These are phyloP conservation scores for Zygosaccharomyces kombuchaensis DNA, from an alignment of 805 yeast species.

Conservation along the genomic window DNA sequence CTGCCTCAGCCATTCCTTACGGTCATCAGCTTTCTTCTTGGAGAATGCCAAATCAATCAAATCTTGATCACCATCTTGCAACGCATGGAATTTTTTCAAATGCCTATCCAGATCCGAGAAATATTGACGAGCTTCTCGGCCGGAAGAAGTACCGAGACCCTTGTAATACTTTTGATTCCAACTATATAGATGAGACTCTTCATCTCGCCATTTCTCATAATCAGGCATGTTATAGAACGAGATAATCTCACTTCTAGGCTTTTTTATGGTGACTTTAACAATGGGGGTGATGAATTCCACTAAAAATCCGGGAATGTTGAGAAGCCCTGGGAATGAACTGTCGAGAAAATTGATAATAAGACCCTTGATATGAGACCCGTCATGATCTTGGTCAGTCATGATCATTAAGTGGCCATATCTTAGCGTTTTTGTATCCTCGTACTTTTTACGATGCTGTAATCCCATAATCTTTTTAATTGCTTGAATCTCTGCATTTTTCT, in stretches of 20 bases:
- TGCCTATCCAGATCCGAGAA: slow-evolving; percentile 82
- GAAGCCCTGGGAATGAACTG: slow-evolving; percentile 87
- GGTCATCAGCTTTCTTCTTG: slow-evolving; percentile 91
- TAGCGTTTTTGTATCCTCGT: slow-evolving; percentile 65
- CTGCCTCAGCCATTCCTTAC: slow-evolving; percentile 95
- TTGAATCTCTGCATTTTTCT: slow-evolving; percentile 90
- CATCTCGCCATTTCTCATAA: slow-evolving; percentile 87
- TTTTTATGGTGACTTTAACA: slow-evolving; percentile 76
- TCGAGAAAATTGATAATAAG: slow-evolving; percentile 89
- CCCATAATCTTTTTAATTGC: slow-evolving; percentile 95
- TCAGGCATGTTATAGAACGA: slow-evolving; percentile 95
- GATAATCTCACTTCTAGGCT: slow-evolving; percentile 54
- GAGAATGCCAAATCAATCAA: slow-evolving; percentile 89
- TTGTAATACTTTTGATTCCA: slow-evolving; percentile 96
- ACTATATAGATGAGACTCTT: slow-evolving; percentile 65
- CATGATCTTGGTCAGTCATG: slow-evolving; percentile 99
- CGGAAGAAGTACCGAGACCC: slow-evolving; percentile 95
- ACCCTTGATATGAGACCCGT: slow-evolving; percentile 97
- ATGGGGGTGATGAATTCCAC: slow-evolving; percentile 95
- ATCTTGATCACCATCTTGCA: slow-evolving; percentile 71
- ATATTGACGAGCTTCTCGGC: slow-evolving; percentile 80
- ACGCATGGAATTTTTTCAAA: slow-evolving; percentile 75
- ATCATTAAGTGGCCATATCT: slow-evolving; percentile 97
- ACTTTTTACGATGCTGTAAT: slow-evolving; percentile 83
- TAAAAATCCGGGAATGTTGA: slow-evolving; percentile 86